phyloP scores from a whole-genome alignment of 805 yeast genomes.

The Suhomyces pyralidae region DNA sequence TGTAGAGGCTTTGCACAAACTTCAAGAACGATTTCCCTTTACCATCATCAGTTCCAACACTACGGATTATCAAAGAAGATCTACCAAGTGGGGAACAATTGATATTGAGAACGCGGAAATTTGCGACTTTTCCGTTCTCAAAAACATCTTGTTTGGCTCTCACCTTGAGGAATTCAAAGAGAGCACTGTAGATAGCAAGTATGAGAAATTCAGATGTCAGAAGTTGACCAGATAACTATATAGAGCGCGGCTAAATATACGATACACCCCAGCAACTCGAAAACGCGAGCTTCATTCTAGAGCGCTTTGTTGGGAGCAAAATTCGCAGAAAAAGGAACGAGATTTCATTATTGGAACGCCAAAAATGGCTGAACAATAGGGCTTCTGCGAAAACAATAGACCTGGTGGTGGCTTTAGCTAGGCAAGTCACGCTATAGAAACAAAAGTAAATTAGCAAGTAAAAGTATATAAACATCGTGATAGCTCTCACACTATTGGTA shows the following conservation, averaged over 20 bases:
- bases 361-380: neutral
- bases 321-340: neutral
- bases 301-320: neutral
- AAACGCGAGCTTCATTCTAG: neutral
- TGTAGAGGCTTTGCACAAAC: slow-evolving; percentile 10
- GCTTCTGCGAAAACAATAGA: neutral
- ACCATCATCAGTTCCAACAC: slow-evolving; percentile 13
- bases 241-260: neutral
- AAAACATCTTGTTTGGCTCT: slow-evolving; percentile 19
- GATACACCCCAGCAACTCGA: neutral
- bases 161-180: slow-evolving; percentile 29
- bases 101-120: slow-evolving; percentile 14
- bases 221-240: slow-evolving; percentile 1
- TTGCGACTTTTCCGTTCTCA: slow-evolving; percentile 19
- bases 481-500: neutral
- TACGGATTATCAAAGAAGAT: slow-evolving; percentile 7
- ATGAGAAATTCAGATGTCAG: slow-evolving; percentile 12
- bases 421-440: neutral
- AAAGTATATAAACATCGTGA: neutral
- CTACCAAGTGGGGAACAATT: slow-evolving; percentile 18
- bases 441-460: neutral
- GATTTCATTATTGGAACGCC: neutral
- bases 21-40: slow-evolving; percentile 20
- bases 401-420: neutral
- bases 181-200: slow-evolving; percentile 15